Percentiles rank a stretch among this genome's conserved stretches.
Conservation (phyloP, 2,329 filamentous ascomycete genomes). For the Teratosphaeriaceae sp. region DNA sequence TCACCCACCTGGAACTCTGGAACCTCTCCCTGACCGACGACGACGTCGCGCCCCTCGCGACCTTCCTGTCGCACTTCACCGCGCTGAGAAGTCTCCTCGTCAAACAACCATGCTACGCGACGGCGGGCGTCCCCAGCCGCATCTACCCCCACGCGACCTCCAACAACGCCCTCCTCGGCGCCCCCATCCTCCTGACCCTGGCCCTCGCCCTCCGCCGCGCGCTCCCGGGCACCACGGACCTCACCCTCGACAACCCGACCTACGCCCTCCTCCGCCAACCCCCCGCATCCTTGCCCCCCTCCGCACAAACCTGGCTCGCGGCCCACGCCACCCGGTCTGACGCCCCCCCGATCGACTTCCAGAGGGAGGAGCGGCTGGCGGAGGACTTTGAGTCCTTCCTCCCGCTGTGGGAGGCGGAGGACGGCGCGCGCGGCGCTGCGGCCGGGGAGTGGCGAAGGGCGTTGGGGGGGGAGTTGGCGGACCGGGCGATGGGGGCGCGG, state of each 20-base stretch:
- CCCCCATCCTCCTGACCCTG: neutral
- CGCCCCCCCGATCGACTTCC: constrained; percentile 7
- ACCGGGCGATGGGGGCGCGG: constrained; percentile 18
- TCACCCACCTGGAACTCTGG: constrained; percentile 4
- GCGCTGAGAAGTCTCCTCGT: neutral
- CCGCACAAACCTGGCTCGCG: constrained; percentile 12
- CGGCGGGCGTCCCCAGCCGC: neutral
- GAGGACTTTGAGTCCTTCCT: constrained; percentile 19
- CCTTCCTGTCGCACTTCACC: neutral
- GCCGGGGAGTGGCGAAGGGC: constrained; percentile 8
- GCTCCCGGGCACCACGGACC: neutral
- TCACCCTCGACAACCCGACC: neutral
- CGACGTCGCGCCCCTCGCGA: neutral
- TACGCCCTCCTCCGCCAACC: neutral
- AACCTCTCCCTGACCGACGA: constrained; percentile 1
- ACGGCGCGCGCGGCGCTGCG: constrained; percentile 8
- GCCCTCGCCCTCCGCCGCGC: constrained; percentile 3
- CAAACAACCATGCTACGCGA: neutral
- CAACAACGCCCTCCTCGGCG: neutral
- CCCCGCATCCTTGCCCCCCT: neutral
- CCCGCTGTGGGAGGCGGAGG: constrained; percentile 16
- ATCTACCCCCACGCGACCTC: constrained; percentile 1
- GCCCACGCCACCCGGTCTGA: constrained; percentile 11
- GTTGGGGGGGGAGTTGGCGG: constrained; percentile 12
- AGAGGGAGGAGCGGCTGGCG: constrained; percentile 15